Evolutionary conservation across 352 stramenopile species (phyloP).

Genomic region (Globisporangium emineosum): DNA sequence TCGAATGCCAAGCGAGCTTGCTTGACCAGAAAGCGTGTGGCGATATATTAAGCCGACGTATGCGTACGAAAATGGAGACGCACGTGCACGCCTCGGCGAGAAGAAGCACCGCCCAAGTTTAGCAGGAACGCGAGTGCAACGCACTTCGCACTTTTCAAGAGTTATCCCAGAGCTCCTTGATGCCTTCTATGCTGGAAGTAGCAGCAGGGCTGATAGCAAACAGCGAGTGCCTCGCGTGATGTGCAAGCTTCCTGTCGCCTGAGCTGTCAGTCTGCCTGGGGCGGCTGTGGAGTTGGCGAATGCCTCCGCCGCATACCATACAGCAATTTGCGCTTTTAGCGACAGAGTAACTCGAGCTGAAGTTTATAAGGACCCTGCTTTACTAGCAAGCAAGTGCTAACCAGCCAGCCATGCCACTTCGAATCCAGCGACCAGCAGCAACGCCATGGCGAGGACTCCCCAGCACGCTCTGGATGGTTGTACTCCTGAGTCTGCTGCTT

Average conservation of each 20-base stretch:
- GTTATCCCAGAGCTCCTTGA: background rate
- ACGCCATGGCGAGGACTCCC: background rate
- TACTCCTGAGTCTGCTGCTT: background rate
- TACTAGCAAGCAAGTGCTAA: background rate
- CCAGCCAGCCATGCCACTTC: background rate
- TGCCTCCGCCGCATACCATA: background rate
- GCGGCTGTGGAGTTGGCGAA: background rate
- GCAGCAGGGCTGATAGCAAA: background rate
- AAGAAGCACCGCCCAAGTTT: background rate
- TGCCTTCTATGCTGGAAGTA: too few species aligned
- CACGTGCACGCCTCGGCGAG: background rate
- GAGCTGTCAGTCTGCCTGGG: too few species aligned
- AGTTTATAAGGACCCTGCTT: too few species aligned
- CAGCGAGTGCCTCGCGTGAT: background rate
- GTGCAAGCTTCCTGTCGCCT: too few species aligned
- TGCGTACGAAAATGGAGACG: background rate
- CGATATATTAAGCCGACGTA: too few species aligned
- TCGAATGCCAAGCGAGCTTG: background rate
- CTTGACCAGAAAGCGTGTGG: background rate
- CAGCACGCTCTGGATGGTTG: background rate
- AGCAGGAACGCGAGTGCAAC: slow-evolving; percentile 7
- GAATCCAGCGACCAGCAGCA: background rate
- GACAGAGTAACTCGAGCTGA: background rate
- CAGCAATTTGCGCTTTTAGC: slow-evolving; percentile 2
- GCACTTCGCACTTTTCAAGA: slow-evolving; percentile 13